Conservation (phyloP, 192 early-diverging fungal species). For the Mortierella hygrophila region DNA sequence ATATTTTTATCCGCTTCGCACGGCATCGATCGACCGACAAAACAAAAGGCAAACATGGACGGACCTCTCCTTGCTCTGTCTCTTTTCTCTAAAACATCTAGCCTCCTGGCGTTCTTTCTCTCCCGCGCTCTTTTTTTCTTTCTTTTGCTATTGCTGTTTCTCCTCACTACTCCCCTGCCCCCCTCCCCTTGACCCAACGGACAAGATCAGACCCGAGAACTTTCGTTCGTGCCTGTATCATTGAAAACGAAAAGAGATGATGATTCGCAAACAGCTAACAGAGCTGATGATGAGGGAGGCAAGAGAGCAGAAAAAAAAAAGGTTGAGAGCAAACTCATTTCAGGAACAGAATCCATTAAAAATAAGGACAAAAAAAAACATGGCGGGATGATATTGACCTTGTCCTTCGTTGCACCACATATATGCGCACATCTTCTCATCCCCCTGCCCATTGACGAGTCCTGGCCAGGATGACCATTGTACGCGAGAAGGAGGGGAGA, state of each 20-base stretch:
- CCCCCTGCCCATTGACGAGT: too few relatives aligned
- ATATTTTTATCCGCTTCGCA: neutral
- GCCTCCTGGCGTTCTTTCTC: neutral
- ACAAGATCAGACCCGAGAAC: neutral
- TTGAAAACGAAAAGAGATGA: neutral
- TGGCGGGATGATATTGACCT: neutral
- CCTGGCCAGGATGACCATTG: too few relatives aligned
- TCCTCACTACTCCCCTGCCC: neutral
- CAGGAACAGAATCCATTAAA: conserved; percentile 9
- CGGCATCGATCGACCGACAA: neutral
- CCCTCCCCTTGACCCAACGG: neutral
- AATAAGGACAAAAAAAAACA: conserved; percentile 1
- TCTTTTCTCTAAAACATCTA: neutral
- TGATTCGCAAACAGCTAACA: neutral
- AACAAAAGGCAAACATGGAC: neutral
- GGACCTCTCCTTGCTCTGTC: neutral
- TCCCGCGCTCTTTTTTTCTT: neutral
- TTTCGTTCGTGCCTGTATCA: neutral
- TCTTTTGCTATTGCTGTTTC: neutral
- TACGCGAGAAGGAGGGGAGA: neutral
- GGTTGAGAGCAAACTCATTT: conserved; percentile 10
- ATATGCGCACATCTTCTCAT: too few relatives aligned
- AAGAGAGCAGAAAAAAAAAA: neutral
- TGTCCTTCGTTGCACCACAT: neutral
- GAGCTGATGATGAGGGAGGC: neutral